Percentiles rank a stretch among this genome's conserved stretches.
Evolutionary conservation across 768 basidiomycete genomes (phyloP).

Genomic region (Lactifluus pinguis): DNA sequence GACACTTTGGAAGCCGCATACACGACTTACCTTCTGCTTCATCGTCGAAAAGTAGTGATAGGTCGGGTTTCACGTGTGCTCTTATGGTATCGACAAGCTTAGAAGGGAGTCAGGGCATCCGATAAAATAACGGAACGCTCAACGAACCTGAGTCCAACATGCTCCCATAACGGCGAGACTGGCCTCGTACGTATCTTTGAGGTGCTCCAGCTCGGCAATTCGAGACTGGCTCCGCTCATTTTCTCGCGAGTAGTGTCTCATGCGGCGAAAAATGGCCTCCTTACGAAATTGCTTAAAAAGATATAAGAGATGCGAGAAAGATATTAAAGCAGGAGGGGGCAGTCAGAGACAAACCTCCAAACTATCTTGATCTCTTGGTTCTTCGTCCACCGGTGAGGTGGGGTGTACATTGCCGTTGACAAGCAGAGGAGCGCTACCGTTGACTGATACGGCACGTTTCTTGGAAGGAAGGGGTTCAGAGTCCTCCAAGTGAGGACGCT

Average conservation of each 20-base stretch:
- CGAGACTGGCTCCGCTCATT: constrained; percentile 53
- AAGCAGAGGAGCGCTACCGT: constrained; percentile 20
- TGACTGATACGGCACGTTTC: constrained; percentile 24
- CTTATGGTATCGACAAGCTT: constrained; percentile 64
- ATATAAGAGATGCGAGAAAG: constrained; percentile 14
- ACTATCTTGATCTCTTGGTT: constrained; percentile 32
- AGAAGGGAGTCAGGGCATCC: not conserved
- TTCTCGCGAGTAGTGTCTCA: constrained; percentile 76
- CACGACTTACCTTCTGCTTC: constrained; percentile 15
- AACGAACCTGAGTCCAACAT: constrained; percentile 68
- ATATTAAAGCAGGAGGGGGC: constrained; percentile 18
- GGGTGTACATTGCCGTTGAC: constrained; percentile 21
- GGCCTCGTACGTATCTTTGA: constrained; percentile 58
- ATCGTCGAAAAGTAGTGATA: constrained; percentile 35
- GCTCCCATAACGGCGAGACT: constrained; percentile 66
- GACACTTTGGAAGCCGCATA: not conserved
- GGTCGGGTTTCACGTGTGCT: constrained; percentile 44
- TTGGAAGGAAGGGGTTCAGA: constrained; percentile 21
- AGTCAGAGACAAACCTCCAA: constrained; percentile 45
- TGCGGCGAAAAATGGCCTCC: constrained; percentile 76
- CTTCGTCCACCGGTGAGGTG: constrained; percentile 17
- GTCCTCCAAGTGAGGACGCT: constrained; percentile 20
- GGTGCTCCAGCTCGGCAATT: constrained; percentile 55
- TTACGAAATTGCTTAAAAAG: constrained; percentile 63
- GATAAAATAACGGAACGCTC: not conserved